Percentiles rank a stretch among this genome's conserved stretches.
phyloP scores from a whole-genome alignment of 108 stramenopile species.

The Hondaea fermentalgiana region DNA sequence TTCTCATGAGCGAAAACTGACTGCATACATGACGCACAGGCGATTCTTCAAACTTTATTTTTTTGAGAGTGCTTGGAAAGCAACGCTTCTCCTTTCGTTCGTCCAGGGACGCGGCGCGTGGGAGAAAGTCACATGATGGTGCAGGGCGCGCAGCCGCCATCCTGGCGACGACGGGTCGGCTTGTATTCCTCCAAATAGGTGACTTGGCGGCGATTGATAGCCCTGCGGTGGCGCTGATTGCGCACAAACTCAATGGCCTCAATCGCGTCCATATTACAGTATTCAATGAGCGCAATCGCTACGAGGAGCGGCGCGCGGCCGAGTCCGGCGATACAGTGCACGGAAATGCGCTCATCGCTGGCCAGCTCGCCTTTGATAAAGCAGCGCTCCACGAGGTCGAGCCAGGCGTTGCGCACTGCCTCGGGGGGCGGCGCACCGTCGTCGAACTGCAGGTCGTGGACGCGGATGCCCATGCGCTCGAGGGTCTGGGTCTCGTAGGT shows the following conservation, averaged over 20 bases:
- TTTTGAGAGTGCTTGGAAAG: too few species aligned
- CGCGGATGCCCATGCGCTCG: slow-evolving; percentile 65
- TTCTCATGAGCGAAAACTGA: too few species aligned
- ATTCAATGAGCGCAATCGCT: slow-evolving; percentile 90
- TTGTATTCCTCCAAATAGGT: slow-evolving; percentile 82
- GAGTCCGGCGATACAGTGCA: slow-evolving; percentile 95
- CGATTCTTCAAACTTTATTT: too few species aligned
- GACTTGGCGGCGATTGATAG: slow-evolving; percentile 89
- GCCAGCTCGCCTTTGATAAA: slow-evolving; percentile 45
- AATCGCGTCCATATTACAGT: slow-evolving; percentile 74
- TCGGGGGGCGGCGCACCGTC: slow-evolving; percentile 73
- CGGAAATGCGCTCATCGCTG: slow-evolving; percentile 58
- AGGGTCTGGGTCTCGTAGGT: slow-evolving; percentile 72
- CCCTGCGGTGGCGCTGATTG: slow-evolving; percentile 66
- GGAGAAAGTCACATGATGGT: background rate
- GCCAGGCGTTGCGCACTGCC: slow-evolving; percentile 72
- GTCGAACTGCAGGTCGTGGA: slow-evolving; percentile 86
- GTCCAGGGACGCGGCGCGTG: too few species aligned
- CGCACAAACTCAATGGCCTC: slow-evolving; percentile 85
- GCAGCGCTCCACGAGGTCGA: slow-evolving; percentile 68
- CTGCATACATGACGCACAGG: too few species aligned
- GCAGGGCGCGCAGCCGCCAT: background rate
- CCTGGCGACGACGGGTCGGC: background rate
- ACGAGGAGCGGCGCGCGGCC: slow-evolving; percentile 94
- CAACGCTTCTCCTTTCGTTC: too few species aligned